Base-by-base conservation (phyloP, 352 stramenopile genomes). In the Globisporangium ultimum region DNA sequence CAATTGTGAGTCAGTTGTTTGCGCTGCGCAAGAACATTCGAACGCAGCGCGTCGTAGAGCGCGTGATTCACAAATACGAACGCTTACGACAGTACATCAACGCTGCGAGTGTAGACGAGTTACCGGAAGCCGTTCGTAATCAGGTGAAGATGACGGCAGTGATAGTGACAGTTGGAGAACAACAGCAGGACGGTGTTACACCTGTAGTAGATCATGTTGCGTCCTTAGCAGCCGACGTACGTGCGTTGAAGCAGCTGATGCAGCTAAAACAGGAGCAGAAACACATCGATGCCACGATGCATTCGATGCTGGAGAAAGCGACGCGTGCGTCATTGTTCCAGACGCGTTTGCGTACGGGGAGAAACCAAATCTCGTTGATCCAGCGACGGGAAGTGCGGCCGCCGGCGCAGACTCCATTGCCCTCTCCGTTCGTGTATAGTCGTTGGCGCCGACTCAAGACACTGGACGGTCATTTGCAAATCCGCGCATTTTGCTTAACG, bases 401-500 rank as follows among this genome's bases (percentile, higher is more conserved):
- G 18, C 64, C 62, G 3, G 53, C 66, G 18, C 38, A 67, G 8
- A 58, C 56, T 8, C 55, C 70, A 10, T 62, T 89, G 1, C 80
- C 80, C 9, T 77, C 81, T 7, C 52, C 70, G 17, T 83, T 88
- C 52, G 68, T 92, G 32, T 95, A 95, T 58, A 92, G 84, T 47
- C 72, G 87, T 12, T 85, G 92, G 36, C 79, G 84, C 0, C 71
- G 80, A 2, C 65, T 95, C 36, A 95, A 95, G 64, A 93, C 86
- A 9, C 60, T 98, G 10, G 98, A 93, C 61, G 87, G 93, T 12
- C 96, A 99, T 67, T 70, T 98, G 51, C 76, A 90, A 53, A 98
- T 97, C 60, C 91, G 95, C 21, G 84, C 97, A 12, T 99, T 98
- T 64, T 98, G 94, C 68, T 75, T 99, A 47, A 93, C 89, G 46